Evolutionary conservation across 2,329 filamentous ascomycete genomes (phyloP).

Genomic region (Trichothecium sympodiale): DNA sequence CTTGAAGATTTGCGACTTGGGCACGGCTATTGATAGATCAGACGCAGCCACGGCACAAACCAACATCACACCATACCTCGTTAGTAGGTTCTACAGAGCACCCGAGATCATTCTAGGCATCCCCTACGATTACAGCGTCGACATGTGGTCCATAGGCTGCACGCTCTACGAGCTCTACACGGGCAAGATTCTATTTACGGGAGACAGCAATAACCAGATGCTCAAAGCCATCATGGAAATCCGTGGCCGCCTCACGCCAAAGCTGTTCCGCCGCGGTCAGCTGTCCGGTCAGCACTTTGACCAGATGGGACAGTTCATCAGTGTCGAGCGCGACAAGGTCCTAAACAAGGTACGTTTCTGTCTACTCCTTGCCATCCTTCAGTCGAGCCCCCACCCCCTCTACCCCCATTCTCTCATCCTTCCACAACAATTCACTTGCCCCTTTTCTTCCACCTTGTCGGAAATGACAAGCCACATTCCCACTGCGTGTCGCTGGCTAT

Average conservation of each 20-base stretch:
- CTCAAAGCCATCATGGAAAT: slow-evolving; percentile 92
- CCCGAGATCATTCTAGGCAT: slow-evolving; percentile 97
- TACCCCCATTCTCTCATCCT: slow-evolving; percentile 3
- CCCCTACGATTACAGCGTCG: slow-evolving; percentile 85
- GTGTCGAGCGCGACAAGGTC: slow-evolving; percentile 75
- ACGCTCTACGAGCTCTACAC: slow-evolving; percentile 96
- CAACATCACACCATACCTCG: slow-evolving; percentile 87
- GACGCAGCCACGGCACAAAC: slow-evolving; percentile 63
- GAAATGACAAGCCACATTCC: too few relatives aligned
- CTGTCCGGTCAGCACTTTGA: slow-evolving; percentile 74
- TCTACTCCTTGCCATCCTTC: slow-evolving; percentile 8
- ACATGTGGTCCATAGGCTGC: slow-evolving; percentile 97
- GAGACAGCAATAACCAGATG: slow-evolving; percentile 97
- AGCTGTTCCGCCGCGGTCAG: slow-evolving; percentile 74
- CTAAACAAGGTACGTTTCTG: slow-evolving; percentile 59
- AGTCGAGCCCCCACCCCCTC: not conserved
- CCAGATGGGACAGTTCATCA: slow-evolving; percentile 72
- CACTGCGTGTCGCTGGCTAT: too few relatives aligned
- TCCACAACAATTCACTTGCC: slow-evolving; percentile 6
- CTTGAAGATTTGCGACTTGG: slow-evolving; percentile 91
- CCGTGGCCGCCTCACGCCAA: slow-evolving; percentile 81
- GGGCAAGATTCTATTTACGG: slow-evolving; percentile 92
- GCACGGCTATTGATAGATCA: slow-evolving; percentile 84
- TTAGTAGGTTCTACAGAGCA: slow-evolving; percentile 93
- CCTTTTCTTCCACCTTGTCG: not conserved